These are phyloP conservation scores for Hortiboletus campestris DNA, from an alignment of 768 basidiomycete species.

Conservation along the genomic window DNA sequence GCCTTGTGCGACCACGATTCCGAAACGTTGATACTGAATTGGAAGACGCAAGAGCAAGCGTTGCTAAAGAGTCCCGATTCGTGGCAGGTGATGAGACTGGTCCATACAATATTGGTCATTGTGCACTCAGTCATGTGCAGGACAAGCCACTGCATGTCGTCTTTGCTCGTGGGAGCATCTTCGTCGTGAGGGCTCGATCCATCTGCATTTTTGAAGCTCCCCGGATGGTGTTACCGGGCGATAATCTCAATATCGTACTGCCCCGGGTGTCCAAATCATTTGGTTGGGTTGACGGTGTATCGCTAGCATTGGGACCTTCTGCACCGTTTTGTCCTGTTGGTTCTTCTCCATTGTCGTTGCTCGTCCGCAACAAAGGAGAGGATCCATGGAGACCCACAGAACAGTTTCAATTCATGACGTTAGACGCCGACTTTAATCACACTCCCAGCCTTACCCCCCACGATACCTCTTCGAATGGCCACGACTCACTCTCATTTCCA, in stretches of 20 bases:
- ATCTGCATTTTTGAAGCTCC: constrained; percentile 56
- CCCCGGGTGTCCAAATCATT: constrained; percentile 49
- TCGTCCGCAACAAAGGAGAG: constrained; percentile 57
- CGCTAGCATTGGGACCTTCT: constrained; percentile 30
- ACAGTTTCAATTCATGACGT: constrained; percentile 51
- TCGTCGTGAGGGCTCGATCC: constrained; percentile 60
- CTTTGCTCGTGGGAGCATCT: constrained; percentile 44
- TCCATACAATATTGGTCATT: not conserved
- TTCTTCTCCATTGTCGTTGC: constrained; percentile 40
- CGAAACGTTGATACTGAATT: constrained; percentile 55
- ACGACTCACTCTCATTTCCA: constrained; percentile 43
- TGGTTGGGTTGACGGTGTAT: constrained; percentile 67
- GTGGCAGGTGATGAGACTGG: constrained; percentile 28
- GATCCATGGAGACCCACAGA: constrained; percentile 57
- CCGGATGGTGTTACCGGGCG: constrained; percentile 26
- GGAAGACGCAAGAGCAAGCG: constrained; percentile 47
- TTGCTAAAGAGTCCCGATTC: constrained; percentile 40
- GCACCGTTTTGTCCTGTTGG: not conserved
- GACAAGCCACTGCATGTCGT: constrained; percentile 55
- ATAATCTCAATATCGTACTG: constrained; percentile 14
- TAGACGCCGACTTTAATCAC: constrained; percentile 35
- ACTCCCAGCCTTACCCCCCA: not conserved
- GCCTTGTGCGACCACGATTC: constrained; percentile 53
- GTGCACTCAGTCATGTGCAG: constrained; percentile 25
- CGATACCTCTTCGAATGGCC: constrained; percentile 16